Evolutionary conservation across 2,329 filamentous ascomycete genomes (phyloP).

Genomic region (Tolypocladium cylindrosporum): DNA sequence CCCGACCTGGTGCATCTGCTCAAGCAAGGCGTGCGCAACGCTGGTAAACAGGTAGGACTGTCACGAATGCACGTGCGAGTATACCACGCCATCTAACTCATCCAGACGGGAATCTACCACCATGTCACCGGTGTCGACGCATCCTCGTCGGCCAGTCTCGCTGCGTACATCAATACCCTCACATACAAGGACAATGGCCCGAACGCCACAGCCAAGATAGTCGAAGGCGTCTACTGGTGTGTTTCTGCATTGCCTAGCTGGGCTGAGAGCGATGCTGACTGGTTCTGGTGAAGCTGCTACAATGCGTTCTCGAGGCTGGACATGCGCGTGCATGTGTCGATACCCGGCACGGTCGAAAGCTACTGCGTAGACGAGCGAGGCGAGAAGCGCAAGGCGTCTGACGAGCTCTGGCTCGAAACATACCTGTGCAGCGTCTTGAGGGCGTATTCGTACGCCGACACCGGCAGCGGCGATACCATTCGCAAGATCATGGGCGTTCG

Average conservation of each 20-base stretch:
- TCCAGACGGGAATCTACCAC: slow-evolving; percentile 83
- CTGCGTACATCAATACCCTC: slow-evolving; percentile 96
- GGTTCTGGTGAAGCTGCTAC: slow-evolving; percentile 55
- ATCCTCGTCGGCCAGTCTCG: slow-evolving; percentile 91
- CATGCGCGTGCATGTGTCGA: slow-evolving; percentile 97
- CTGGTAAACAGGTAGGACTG: slow-evolving; percentile 40
- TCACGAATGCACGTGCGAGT: background rate
- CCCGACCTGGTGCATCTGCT: slow-evolving; percentile 93
- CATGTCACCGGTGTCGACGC: slow-evolving; percentile 97
- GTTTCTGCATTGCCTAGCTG: slow-evolving; percentile 9
- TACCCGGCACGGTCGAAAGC: slow-evolving; percentile 91
- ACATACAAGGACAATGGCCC: slow-evolving; percentile 82
- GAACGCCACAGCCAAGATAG: slow-evolving; percentile 65
- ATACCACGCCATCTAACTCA: slow-evolving; percentile 9
- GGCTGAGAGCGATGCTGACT: slow-evolving; percentile 5
- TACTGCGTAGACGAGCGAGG: slow-evolving; percentile 97
- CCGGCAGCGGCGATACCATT: slow-evolving; percentile 88
- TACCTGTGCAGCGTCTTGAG: slow-evolving; percentile 91
- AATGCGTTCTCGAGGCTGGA: slow-evolving; percentile 97
- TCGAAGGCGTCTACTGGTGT: slow-evolving; percentile 89
- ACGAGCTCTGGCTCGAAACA: slow-evolving; percentile 93
- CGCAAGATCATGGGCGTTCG: slow-evolving; percentile 96
- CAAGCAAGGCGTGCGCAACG: slow-evolving; percentile 55
- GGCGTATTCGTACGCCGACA: slow-evolving; percentile 93
- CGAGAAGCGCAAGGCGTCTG: slow-evolving; percentile 85